Percentiles rank a stretch among this genome's conserved stretches.
Evolutionary conservation across 306 rosid species (phyloP).

Genomic region (Citrullus colocynthis): DNA sequence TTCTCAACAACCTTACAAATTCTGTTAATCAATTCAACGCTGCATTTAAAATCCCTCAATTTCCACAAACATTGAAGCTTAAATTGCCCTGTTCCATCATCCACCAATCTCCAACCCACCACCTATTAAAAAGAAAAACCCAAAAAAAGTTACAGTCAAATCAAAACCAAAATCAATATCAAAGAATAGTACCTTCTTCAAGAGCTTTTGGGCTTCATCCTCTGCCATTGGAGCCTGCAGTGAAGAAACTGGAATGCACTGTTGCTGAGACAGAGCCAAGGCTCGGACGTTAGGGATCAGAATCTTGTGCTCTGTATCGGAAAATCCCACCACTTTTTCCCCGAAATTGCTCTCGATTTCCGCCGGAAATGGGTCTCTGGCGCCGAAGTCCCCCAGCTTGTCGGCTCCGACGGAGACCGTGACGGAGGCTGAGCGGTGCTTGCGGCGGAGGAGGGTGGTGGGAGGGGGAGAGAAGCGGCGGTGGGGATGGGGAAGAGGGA

Average conservation of each 20-base stretch:
- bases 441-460: neutral
- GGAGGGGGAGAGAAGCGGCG: neutral
- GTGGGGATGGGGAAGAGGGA: conserved; percentile 1
- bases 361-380: conserved; percentile 84
- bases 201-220: conserved; percentile 42
- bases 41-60: conserved; percentile 59
- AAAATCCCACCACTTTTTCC: conserved; percentile 57
- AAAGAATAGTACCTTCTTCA: conserved; percentile 37
- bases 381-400: conserved; percentile 55
- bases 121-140: conserved; percentile 20
- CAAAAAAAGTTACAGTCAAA: neutral
- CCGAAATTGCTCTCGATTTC: conserved; percentile 64
- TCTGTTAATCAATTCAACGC: conserved; percentile 70
- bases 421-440: neutral
- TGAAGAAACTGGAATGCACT: conserved; percentile 43
- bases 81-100: conserved; percentile 33
- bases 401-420: conserved; percentile 16
- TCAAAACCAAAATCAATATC: neutral
- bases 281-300: conserved; percentile 69
- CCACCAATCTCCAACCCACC: conserved; percentile 75
- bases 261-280: conserved; percentile 49
- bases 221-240: conserved; percentile 34
- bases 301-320: conserved; percentile 61
- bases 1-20: conserved; percentile 43
- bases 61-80: conserved; percentile 89